Conservation (phyloP, 2,329 filamentous ascomycete genomes). For the Phoma sp. region DNA sequence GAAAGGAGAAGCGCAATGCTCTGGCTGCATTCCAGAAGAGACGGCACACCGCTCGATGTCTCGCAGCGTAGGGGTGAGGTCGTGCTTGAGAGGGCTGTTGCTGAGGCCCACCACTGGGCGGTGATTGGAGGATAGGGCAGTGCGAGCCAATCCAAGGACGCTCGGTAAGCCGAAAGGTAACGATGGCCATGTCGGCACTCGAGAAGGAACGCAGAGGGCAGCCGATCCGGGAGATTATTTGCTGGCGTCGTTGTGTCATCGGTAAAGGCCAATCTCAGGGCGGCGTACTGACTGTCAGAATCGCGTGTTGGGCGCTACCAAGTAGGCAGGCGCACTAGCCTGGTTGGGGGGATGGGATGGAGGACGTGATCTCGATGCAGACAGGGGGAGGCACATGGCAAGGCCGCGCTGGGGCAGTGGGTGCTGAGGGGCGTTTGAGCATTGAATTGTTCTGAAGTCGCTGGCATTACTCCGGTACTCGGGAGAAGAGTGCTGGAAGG, state of each 20-base stretch:
- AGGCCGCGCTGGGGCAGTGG: not conserved
- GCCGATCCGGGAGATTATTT: not conserved
- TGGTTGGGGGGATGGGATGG: not conserved
- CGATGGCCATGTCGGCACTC: constrained; percentile 11
- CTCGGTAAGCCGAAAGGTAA: constrained; percentile 11
- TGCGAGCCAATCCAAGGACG: not conserved
- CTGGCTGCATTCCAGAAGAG: constrained; percentile 3
- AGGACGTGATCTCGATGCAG: constrained; percentile 7
- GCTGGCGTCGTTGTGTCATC: constrained; percentile 9
- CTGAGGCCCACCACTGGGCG: not conserved
- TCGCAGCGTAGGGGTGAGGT: constrained; percentile 5
- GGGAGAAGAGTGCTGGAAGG: not conserved
- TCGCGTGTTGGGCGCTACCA: not conserved
- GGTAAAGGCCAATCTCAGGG: constrained; percentile 11
- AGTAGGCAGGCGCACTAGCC: constrained; percentile 11
- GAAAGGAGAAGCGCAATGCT: not conserved
- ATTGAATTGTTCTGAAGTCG: not conserved
- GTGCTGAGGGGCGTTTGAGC: not conserved
- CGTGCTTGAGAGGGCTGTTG: constrained; percentile 1
- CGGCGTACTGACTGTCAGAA: constrained; percentile 2
- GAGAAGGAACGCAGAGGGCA: constrained; percentile 1
- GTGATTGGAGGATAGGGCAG: not conserved
- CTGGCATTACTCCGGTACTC: not conserved
- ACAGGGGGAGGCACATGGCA: not conserved
- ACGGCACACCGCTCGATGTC: constrained; percentile 9